Conservation (phyloP, 192 early-diverging fungal genomes). For the Podila epigama region DNA sequence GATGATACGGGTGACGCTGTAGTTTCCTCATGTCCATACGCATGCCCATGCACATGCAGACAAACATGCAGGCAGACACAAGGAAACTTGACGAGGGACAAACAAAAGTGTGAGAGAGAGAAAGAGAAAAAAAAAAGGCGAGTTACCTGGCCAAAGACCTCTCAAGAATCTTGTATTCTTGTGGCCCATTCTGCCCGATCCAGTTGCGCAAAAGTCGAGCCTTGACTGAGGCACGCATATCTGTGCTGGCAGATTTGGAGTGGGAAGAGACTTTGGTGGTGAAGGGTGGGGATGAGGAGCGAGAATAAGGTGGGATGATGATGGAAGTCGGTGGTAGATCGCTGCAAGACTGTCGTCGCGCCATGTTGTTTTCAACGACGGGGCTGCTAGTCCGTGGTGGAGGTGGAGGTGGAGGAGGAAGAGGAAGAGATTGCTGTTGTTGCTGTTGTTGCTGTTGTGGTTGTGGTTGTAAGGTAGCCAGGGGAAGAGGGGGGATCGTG, state of each 20-base stretch:
- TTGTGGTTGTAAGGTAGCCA: too few species aligned
- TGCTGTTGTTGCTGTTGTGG: too few species aligned
- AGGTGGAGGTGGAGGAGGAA: background rate
- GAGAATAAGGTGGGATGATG: conserved; percentile 45
- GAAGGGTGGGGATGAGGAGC: conserved; percentile 31
- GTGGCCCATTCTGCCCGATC: conserved; percentile 45
- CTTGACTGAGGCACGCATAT: conserved; percentile 47
- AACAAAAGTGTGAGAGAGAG: background rate
- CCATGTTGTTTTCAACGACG: conserved; percentile 22
- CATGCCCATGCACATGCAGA: too few species aligned
- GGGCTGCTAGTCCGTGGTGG: conserved; percentile 8
- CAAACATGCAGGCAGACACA: too few species aligned
- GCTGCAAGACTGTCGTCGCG: conserved; percentile 40
- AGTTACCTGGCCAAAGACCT: conserved; percentile 39
- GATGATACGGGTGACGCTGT: too few species aligned
- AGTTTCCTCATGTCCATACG: too few species aligned
- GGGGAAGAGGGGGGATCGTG: conserved; percentile 10
- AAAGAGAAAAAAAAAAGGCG: background rate
- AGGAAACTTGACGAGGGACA: too few species aligned
- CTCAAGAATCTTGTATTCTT: conserved; percentile 44
- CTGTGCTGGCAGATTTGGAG: conserved; percentile 38
- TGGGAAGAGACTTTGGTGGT: conserved; percentile 30
- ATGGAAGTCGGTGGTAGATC: conserved; percentile 43
- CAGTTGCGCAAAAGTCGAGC: conserved; percentile 44
- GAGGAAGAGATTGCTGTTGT: conserved; percentile 7